Evolutionary conservation across 2,329 filamentous ascomycete species (phyloP).

Genomic region (Pseudonectria foliicola): DNA sequence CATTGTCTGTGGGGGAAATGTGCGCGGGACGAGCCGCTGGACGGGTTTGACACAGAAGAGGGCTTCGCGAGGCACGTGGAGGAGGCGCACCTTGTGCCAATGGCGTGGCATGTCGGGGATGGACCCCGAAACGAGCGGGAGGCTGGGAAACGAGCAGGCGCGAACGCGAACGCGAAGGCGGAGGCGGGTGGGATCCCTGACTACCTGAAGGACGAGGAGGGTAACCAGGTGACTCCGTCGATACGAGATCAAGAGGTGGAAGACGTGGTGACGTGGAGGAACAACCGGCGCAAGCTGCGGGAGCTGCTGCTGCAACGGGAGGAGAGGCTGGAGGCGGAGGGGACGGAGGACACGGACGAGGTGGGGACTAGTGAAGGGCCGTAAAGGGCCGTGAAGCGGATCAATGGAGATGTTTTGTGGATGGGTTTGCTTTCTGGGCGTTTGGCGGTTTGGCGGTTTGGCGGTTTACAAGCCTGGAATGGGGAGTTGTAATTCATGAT

Average conservation of each 20-base stretch:
- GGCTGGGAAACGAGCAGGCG: constrained; percentile 29
- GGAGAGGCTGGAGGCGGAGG: constrained; percentile 39
- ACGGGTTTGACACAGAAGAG: constrained; percentile 29
- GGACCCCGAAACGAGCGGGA: constrained; percentile 40
- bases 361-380: too few species aligned
- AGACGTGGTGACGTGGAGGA: constrained; percentile 36
- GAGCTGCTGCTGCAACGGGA: constrained; percentile 36
- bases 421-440: too few species aligned
- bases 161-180: constrained; percentile 12
- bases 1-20: constrained; percentile 29
- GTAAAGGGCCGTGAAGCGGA: too few species aligned
- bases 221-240: constrained; percentile 52
- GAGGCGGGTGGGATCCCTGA: constrained; percentile 31
- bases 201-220: constrained; percentile 46
- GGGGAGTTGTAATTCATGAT: too few species aligned
- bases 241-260: constrained; percentile 46
- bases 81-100: constrained; percentile 42
- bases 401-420: too few species aligned
- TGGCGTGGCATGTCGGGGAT: constrained; percentile 54
- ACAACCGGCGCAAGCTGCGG: constrained; percentile 37
- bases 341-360: constrained; percentile 23
- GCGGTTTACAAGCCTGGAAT: too few species aligned
- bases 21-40: constrained; percentile 8
- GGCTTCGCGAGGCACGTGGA: constrained; percentile 47
- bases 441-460: too few species aligned